Evolutionary conservation across 441 rosid species (phyloP), one percentile per base, ranked within the genome.

Genomic region (Lagerstroemia fauriei): DNA sequence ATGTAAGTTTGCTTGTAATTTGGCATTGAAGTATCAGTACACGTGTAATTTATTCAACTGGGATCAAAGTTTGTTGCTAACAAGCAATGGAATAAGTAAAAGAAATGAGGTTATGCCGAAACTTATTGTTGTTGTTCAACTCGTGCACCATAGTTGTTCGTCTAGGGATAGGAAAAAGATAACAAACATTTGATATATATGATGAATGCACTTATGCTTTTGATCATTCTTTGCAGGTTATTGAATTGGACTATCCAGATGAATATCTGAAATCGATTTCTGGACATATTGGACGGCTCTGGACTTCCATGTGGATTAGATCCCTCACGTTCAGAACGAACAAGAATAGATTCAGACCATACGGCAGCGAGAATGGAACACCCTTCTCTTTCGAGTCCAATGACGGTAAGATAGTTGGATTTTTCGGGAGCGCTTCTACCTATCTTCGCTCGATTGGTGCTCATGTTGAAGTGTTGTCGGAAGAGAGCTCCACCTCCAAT

Each of bases 271-370:
- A 0, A 34, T 53, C 77, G 0, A 46, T 80, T 12, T 70, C 71
- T 0, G 77, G 77, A 47, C 57, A 72, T 46, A 57, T 18, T 18
- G 20, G 24, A 72, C n/a, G 53, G 72, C 46, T 46, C 16, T 31
- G 47, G 44, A 0, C 0, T 80, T 20, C 6, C 1, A 8, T 72
- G 0, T 41, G 38, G 66, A 56, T 80, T 25, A 71, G 44, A 24
- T 72, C 82, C 4, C 57, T 80, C 18, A 80, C 46, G 11, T 53
- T 80, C 29, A 27, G 73, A 20, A 72, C 71, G 20, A 73, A 73
- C 34, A 47, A 1, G 20, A 74, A 53, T 18, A 72, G 0, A 13
- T 24, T 72, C 41, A 51, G 75, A 38, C 75, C 75, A 18, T 72
- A 16, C 25, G 75, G 75, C 17, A 24, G 75, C 13, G 75, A 72